Conservation (phyloP, 495 filamentous ascomycete species). For the Friedmanniomyces simplex region DNA sequence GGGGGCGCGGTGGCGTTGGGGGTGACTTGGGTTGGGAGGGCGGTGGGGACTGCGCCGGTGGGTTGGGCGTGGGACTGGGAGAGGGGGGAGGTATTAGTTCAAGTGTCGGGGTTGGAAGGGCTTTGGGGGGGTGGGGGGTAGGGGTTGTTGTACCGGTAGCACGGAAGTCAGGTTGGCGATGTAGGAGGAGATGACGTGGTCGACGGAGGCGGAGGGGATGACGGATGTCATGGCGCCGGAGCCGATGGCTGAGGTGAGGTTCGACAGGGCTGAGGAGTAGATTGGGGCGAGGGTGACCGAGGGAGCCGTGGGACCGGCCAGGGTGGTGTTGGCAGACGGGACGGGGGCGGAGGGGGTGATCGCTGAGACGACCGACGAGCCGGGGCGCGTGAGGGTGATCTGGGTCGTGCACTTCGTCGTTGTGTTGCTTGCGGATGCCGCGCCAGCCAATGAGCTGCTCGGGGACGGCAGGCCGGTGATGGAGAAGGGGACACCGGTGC, state of each 20-base stretch:
- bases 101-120: too few species aligned
- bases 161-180: conserved; percentile 11
- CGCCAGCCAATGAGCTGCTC: too few species aligned
- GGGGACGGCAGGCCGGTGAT: too few species aligned
- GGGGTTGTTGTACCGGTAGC: too few species aligned
- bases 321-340: conserved; percentile 5
- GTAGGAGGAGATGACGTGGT: conserved; percentile 7
- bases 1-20: background rate
- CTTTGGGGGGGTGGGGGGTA: too few species aligned
- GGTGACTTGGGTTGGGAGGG: background rate
- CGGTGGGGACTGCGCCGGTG: conserved; percentile 8
- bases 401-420: background rate
- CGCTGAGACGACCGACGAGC: background rate
- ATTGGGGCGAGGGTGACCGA: conserved; percentile 10
- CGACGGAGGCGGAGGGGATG: conserved; percentile 9
- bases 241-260: conserved; percentile 8
- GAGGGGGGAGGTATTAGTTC: too few species aligned
- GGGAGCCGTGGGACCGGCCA: conserved; percentile 1
- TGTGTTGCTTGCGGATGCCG: too few species aligned
- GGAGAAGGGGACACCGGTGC: too few species aligned
- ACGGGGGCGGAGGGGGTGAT: background rate
- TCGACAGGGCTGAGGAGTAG: conserved; percentile 10
- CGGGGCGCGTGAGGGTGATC: background rate
- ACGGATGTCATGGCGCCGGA: conserved; percentile 5
- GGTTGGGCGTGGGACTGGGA: background rate